Conservation (phyloP, 805 yeast genomes). For the Starmerella roubikii region DNA sequence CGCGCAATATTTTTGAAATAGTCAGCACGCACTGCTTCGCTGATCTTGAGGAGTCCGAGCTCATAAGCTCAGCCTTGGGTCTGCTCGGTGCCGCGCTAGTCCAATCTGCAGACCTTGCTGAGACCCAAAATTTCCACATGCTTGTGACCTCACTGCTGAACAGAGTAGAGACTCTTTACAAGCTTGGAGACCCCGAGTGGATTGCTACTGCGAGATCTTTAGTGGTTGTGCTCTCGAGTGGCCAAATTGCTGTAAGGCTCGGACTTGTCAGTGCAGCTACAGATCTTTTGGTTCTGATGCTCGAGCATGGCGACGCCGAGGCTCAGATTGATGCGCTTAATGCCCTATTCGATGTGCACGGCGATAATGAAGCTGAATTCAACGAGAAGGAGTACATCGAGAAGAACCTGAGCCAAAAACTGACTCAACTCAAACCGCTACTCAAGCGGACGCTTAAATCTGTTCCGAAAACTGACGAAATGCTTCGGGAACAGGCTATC, state of each 20-base stretch:
- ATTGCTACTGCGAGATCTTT: conserved; percentile 5
- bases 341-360: conserved; percentile 61
- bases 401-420: conserved; percentile 32
- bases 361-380: conserved; percentile 56
- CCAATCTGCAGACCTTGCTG: conserved; percentile 2
- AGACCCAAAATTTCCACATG: neutral
- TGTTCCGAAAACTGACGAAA: conserved; percentile 51
- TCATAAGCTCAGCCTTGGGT: conserved; percentile 21
- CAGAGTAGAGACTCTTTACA: conserved; percentile 3
- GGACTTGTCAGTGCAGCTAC: conserved; percentile 2
- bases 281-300: conserved; percentile 7
- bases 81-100: conserved; percentile 16
- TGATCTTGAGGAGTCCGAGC: conserved; percentile 17
- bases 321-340: conserved; percentile 49
- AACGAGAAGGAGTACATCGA: conserved; percentile 44
- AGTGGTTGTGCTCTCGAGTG: conserved; percentile 4
- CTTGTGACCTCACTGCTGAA: neutral
- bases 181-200: conserved; percentile 5
- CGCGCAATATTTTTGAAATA: conserved; percentile 22
- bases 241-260: conserved; percentile 1
- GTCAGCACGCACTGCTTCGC: conserved; percentile 10
- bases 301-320: conserved; percentile 23
- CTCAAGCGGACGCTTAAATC: conserved; percentile 43
- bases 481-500: conserved; percentile 48
- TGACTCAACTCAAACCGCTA: conserved; percentile 34